A percentile compares a stretch with the other conserved stretches of the same genome.
These are phyloP conservation scores for Candida chauliodis DNA, from an alignment of 805 yeast species.

Conservation along the genomic window DNA sequence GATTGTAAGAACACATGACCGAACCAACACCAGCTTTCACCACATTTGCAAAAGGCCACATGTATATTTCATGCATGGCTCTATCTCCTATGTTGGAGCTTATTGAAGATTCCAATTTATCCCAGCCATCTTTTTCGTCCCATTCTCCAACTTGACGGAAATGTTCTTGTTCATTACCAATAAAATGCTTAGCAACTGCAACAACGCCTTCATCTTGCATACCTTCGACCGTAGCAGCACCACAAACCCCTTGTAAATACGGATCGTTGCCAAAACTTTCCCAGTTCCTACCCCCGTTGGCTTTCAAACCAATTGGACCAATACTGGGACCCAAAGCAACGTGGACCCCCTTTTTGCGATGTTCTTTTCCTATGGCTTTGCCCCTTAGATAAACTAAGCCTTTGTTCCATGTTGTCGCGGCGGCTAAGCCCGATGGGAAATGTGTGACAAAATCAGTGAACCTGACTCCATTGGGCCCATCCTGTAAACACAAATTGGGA, in stretches of 20 bases:
- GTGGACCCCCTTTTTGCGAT: constrained; percentile 51
- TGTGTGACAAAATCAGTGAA: constrained; percentile 53
- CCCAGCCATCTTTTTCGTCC: constrained; percentile 41
- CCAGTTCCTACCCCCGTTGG: constrained; percentile 65
- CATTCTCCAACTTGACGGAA: constrained; percentile 53
- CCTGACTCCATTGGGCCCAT: constrained; percentile 61
- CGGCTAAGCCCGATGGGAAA: constrained; percentile 57
- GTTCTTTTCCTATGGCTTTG: constrained; percentile 55
- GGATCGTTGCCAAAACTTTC: constrained; percentile 64
- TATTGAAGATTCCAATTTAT: constrained; percentile 37
- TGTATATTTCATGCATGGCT: constrained; percentile 57
- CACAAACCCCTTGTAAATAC: constrained; percentile 53
- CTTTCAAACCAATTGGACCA: constrained; percentile 61
- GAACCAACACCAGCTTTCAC: constrained; percentile 58
- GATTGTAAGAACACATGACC: constrained; percentile 60
- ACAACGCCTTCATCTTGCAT: constrained; percentile 56
- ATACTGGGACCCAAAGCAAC: constrained; percentile 53
- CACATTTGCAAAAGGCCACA: constrained; percentile 68
- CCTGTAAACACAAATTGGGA: constrained; percentile 56
- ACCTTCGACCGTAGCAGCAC: constrained; percentile 51
- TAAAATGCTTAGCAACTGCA: constrained; percentile 53
- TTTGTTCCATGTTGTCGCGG: constrained; percentile 56
- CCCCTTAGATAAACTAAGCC: constrained; percentile 51
- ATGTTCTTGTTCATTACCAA: constrained; percentile 64
- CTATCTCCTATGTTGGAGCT: constrained; percentile 57